phyloP scores from a whole-genome alignment of 2,329 filamentous ascomycete species.

The Ophiostoma australiae region DNA sequence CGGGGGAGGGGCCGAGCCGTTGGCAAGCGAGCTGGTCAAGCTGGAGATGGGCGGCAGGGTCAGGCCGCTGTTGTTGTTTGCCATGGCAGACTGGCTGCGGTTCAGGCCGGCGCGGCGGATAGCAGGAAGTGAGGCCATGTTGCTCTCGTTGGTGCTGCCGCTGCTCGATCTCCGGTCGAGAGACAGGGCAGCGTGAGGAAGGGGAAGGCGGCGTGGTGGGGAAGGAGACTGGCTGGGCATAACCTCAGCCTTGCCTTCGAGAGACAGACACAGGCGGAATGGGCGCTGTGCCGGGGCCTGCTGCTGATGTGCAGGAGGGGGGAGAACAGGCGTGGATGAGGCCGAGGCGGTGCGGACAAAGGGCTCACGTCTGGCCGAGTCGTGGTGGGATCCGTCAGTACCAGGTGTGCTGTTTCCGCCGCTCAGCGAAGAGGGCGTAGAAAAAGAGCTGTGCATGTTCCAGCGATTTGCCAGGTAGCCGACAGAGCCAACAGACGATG shows the following conservation, averaged over 20 bases:
- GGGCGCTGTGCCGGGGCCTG: conserved; percentile 33
- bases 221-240: conserved; percentile 64
- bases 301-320: conserved; percentile 30
- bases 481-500: conserved; percentile 33
- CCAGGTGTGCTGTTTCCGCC: conserved; percentile 31
- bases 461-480: conserved; percentile 54
- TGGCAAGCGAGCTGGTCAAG: conserved; percentile 41
- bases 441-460: conserved; percentile 50
- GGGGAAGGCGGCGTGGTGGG: conserved; percentile 57
- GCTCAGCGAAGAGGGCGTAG: conserved; percentile 43
- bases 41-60: conserved; percentile 54
- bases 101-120: conserved; percentile 53
- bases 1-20: conserved; percentile 21
- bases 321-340: conserved; percentile 32
- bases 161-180: conserved; percentile 4
- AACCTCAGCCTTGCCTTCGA: conserved; percentile 87
- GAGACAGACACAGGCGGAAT: conserved; percentile 73
- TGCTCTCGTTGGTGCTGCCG: conserved; percentile 33
- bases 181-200: conserved; percentile 33
- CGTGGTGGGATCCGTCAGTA: conserved; percentile 31
- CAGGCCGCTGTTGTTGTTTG: conserved; percentile 42
- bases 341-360: conserved; percentile 39
- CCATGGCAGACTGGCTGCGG: conserved; percentile 66
- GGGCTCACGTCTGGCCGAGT: conserved; percentile 45
- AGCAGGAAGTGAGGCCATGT: conserved; percentile 43